Conservation (phyloP, 306 rosid genomes). For the Vicia villosa region DNA sequence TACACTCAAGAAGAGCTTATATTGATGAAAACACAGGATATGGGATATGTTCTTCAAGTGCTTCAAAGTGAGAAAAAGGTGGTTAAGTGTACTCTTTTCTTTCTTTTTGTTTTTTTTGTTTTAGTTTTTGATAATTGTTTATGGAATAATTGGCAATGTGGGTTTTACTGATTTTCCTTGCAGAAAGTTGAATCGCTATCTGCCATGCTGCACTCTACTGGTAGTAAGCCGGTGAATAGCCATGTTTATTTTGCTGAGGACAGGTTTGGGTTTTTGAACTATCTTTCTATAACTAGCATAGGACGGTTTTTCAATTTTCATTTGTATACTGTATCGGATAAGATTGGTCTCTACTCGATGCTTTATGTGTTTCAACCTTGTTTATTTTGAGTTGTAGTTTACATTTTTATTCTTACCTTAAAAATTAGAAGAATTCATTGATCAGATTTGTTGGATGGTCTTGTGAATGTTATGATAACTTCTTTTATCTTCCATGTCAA, state of each 20-base stretch:
- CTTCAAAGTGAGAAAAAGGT: slow-evolving; percentile 83
- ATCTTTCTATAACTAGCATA: slow-evolving; percentile 2
- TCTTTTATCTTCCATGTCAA: background rate
- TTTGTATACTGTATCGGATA: background rate
- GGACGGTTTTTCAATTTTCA: slow-evolving; percentile 3
- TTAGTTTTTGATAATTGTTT: background rate
- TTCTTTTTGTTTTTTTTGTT: too few relatives aligned
- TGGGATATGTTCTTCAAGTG: slow-evolving; percentile 77
- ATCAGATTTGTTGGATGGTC: background rate
- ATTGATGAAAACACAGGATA: slow-evolving; percentile 85
- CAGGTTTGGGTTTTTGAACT: slow-evolving; percentile 50
- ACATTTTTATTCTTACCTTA: background rate
- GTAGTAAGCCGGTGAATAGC: slow-evolving; percentile 47
- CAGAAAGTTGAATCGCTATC: slow-evolving; percentile 79
- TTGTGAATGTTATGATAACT: background rate
- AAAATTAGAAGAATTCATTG: background rate
- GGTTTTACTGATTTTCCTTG: slow-evolving; percentile 27
- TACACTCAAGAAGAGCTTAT: slow-evolving; percentile 69
- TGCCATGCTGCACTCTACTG: slow-evolving; percentile 64
- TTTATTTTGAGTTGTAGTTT: background rate
- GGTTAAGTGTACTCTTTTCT: background rate
- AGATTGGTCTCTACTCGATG: background rate
- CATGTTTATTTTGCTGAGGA: slow-evolving; percentile 74
- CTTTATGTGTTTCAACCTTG: background rate
- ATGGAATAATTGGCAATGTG: background rate